Evolutionary conservation across 345 rosid genomes (phyloP).

Genomic region (Populus tremula): DNA sequence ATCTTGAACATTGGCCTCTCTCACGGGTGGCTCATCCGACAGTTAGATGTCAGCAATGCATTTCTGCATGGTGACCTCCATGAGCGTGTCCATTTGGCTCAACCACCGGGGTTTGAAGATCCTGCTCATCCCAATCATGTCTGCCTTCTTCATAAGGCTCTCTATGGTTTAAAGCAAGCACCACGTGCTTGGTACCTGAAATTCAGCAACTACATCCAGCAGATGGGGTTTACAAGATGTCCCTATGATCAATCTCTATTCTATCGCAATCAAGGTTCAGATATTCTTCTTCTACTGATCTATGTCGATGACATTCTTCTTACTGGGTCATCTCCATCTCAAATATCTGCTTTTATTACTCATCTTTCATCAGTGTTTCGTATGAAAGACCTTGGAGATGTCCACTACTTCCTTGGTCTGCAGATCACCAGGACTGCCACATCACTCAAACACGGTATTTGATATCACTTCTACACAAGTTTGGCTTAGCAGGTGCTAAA

Average conservation of each 20-base stretch:
- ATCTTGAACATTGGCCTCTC: not conserved
- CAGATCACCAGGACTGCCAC: too few species aligned
- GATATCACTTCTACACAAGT: not conserved
- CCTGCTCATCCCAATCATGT: not conserved
- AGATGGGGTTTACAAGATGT: not conserved
- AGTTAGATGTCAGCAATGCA: not conserved
- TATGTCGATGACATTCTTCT: not conserved
- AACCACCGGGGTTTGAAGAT: not conserved
- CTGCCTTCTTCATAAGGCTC: not conserved
- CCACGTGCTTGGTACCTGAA: not conserved
- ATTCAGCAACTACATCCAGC: too few species aligned
- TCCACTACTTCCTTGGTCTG: not conserved
- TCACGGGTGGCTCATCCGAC: accelerated
- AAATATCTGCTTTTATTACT: not conserved
- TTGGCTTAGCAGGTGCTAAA: not conserved
- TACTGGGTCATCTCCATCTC: not conserved
- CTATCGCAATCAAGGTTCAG: not conserved
- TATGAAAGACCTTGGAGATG: not conserved
- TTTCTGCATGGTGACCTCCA: not conserved
- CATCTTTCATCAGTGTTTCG: not conserved
- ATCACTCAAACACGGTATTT: not conserved
- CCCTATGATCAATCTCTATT: not conserved
- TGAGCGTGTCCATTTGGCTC: not conserved
- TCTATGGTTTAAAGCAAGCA: not conserved
- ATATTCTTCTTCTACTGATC: not conserved